Base-by-base conservation (phyloP, 1,139 yeast species). In the Kodamaea ohmeri region DNA sequence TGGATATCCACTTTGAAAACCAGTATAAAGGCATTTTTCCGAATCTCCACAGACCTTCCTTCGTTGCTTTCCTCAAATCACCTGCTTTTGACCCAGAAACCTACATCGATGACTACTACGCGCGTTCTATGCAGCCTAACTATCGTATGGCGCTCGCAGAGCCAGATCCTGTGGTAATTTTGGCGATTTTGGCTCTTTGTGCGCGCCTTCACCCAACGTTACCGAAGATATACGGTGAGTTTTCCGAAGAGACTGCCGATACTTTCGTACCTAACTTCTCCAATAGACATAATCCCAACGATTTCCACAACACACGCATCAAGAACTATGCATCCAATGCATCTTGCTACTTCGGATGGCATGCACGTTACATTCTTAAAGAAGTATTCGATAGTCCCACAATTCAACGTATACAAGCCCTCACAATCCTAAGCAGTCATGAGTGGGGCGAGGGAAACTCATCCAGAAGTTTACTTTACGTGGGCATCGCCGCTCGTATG, bases 361-460 rank as follows among this genome's bases (percentile, higher is more conserved):
- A 64, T 42, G 69, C 71, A 4, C 44, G 69, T 34, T 51, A 50
- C 29, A 33, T 49, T 7, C 43, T 65, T 9, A 53, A 52, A 34
- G 57, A 61, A 24, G 61, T 59, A 3, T 65, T 65, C 48, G 71
- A 66, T 42, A 56, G 60, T 35, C 71, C 72, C 2, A 52, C 69
- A 1, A 51, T 66, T 2, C 67, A 61, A 34, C 43, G 68, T 27
- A 59, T 65, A 2, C 72, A 65, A 41, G 68, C 71, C 1, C 49
- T 66, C 31, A 48, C 61, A 1, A 52, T 66, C 27, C 46, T 66
- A 4, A 63, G 69, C 40, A 60, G 67, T 36, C 71, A 66, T 47
- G 71, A 66, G 48, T 66, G 71, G 71, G 71, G 71, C 0, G 68
- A 64, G 38, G 63, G 63, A 9, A 62, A 63, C 40, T 62, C 58